These are phyloP conservation scores for Ustilago esculenta DNA, from an alignment of 1,284 basidiomycete genomes.

Conservation along the genomic window DNA sequence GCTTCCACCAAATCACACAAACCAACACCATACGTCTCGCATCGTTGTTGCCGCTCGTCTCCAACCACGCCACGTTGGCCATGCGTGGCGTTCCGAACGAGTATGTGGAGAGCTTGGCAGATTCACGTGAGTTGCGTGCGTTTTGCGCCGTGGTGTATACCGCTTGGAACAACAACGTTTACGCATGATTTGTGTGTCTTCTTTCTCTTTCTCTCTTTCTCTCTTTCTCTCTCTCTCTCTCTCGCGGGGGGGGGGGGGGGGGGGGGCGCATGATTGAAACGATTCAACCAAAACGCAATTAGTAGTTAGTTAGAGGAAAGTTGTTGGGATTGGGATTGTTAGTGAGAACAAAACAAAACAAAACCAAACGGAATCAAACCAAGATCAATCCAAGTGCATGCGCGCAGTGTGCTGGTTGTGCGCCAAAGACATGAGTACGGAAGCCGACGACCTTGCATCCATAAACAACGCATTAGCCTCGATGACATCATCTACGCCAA, in stretches of 20 bases:
- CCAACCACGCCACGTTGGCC: constrained; percentile 78
- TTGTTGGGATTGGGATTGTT: no score
- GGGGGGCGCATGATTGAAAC: no score
- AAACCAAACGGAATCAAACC: no score
- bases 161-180: constrained; percentile 67
- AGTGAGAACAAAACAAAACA: no score
- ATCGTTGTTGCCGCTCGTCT: constrained; percentile 78
- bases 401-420: no score
- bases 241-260: no score
- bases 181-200: no score
- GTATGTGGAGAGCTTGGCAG: constrained; percentile 73
- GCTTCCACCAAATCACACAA: constrained; percentile 41
- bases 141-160: constrained; percentile 71
- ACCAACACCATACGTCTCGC: constrained; percentile 75
- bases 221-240: no score
- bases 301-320: no score
- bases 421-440: constrained; percentile 94
- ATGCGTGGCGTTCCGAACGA: constrained; percentile 81
- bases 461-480: constrained; percentile 98
- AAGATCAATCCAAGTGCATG: no score
- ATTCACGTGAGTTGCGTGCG: constrained; percentile 70
- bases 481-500: constrained; percentile 96
- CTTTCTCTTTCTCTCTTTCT: no score
- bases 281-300: no score
- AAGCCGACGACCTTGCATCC: constrained; percentile 95